Conservation (phyloP, 805 yeast genomes). For the Torulaspora gathmanii region DNA sequence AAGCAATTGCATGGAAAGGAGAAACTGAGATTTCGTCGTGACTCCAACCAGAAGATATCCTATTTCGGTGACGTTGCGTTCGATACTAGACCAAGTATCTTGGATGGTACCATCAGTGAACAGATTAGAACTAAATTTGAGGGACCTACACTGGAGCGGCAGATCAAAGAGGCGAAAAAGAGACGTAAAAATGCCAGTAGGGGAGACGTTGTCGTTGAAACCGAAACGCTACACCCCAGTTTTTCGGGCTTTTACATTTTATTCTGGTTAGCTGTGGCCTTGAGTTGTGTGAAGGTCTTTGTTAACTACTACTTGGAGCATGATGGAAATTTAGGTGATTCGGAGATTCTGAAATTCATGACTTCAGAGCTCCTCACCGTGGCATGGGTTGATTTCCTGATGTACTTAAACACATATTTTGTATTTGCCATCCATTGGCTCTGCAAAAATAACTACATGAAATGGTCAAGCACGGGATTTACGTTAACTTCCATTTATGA, state of each 20-base stretch:
- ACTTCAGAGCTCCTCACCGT: conserved; percentile 58
- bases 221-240: conserved; percentile 17
- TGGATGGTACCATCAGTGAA: conserved; percentile 43
- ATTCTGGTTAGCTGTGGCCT: conserved; percentile 65
- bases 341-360: conserved; percentile 56
- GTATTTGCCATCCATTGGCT: conserved; percentile 55
- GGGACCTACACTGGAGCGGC: conserved; percentile 32
- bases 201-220: conserved; percentile 10
- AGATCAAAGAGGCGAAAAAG: conserved; percentile 15
- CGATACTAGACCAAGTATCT: conserved; percentile 42
- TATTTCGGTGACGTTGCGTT: conserved; percentile 54
- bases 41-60: conserved; percentile 39
- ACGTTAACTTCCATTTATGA: conserved; percentile 56
- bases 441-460: conserved; percentile 42
- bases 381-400: conserved; percentile 64
- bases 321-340: conserved; percentile 39
- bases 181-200: conserved; percentile 1
- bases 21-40: conserved; percentile 22
- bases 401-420: conserved; percentile 68
- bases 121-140: conserved; percentile 28
- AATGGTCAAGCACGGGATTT: conserved; percentile 68
- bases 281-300: conserved; percentile 49
- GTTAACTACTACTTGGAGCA: conserved; percentile 48
- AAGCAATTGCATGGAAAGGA: conserved; percentile 21
- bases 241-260: conserved; percentile 81